These are phyloP conservation scores for Botrytis aclada DNA, from an alignment of 2,329 filamentous ascomycete genomes.

Conservation along the genomic window DNA sequence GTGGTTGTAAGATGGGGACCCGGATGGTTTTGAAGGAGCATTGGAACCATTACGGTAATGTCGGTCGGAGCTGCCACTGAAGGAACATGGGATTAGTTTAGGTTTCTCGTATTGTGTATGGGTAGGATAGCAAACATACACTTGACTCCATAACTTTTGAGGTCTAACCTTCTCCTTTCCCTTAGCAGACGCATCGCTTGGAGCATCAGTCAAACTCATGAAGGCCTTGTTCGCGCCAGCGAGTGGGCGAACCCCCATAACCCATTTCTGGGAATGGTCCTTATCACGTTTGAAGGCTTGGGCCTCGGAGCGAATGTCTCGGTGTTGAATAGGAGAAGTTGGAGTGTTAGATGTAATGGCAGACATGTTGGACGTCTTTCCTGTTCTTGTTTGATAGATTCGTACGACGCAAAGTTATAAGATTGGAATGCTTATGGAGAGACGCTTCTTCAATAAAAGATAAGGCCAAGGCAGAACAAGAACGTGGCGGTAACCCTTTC, in stretches of 20 bases:
- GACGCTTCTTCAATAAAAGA: background rate
- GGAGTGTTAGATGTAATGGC: slow-evolving; percentile 35
- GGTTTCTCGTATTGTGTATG: slow-evolving; percentile 3
- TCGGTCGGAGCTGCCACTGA: slow-evolving; percentile 29
- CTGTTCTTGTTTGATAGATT: background rate
- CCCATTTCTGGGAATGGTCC: slow-evolving; percentile 36
- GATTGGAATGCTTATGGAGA: background rate
- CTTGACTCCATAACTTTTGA: slow-evolving; percentile 26
- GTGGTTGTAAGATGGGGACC: slow-evolving; percentile 25
- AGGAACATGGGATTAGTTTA: slow-evolving; percentile 21
- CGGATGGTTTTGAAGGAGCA: slow-evolving; percentile 25
- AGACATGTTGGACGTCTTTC: slow-evolving; percentile 17
- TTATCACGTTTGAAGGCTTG: slow-evolving; percentile 36
- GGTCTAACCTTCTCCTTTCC: slow-evolving; percentile 32
- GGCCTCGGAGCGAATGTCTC: slow-evolving; percentile 36
- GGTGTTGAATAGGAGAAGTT: slow-evolving; percentile 28
- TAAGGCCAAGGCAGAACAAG: background rate
- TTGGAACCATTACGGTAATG: slow-evolving; percentile 29
- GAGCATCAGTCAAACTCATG: background rate
- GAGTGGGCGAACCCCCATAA: slow-evolving; percentile 28
- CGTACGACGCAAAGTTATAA: background rate
- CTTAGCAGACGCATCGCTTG: slow-evolving; percentile 9
- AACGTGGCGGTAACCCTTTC: background rate
- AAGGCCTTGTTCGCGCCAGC: slow-evolving; percentile 24
- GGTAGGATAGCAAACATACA: slow-evolving; percentile 20